Base-by-base conservation (phyloP, 2,329 filamentous ascomycete genomes). In the Fusarium nanum region DNA sequence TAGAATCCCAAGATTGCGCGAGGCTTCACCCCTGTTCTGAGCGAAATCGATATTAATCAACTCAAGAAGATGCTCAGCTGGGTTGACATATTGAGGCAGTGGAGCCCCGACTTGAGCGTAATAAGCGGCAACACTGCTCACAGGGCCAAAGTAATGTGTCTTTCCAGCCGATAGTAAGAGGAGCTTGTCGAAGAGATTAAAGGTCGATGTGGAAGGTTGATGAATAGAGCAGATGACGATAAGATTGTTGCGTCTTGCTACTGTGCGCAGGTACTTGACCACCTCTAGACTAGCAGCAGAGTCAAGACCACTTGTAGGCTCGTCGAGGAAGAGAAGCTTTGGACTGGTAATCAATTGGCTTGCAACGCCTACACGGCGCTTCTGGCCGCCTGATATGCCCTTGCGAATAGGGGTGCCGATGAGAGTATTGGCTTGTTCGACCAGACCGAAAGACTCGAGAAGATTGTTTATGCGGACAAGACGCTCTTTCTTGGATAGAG, bases 301-400 rank as follows among this genome's bases (percentile, higher is more conserved):
- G 78, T 97, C 93, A 12, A 97, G 83, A 11, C 93, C 93, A 70
- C 91, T 93, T 0, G 93, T 97, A 1, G 93, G 93, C 79, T 96
- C 93, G 76, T 96, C 92, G 32, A 97, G 81, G 76, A 97, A 96
- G 25, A 97, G 79, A 10, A 97, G 89, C 78, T 91, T 92, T 0
- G 93, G 93, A 60, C 87, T 89, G 3, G 93, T 95, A 74, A 97
- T 92, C 37, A 97, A 85, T 76, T 93, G 92, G 66, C 91, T 92
- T 2, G 93, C 93, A 7, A 97, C 90, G 71, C 92, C 92, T 10
- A 95, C 85, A 54, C 93, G 86, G 41, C 92, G 86, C 83, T 96
- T 97, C 82, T 97, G 93, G 2, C 93, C 93, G 50, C 93, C 93
- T 67, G 91, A 93, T 61, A 97, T 89, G 16, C 93, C 93, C 79